Percentiles rank a stretch among this genome's conserved stretches.
Evolutionary conservation across 257 asterid species (phyloP).

Genomic region (Solanum piurae): DNA sequence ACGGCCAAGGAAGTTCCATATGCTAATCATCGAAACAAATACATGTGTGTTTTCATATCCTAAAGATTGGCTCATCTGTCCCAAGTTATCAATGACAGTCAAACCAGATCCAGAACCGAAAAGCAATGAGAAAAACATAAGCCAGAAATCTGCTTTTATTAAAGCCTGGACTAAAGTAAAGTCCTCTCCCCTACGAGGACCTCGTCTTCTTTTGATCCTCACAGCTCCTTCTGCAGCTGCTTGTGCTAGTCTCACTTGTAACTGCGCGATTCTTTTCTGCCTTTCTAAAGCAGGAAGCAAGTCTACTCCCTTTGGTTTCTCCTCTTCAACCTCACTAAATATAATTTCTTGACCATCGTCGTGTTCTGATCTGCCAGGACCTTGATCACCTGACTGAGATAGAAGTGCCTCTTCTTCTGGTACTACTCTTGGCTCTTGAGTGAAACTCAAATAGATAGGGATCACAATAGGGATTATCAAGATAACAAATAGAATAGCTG

Average conservation of each 20-base stretch:
- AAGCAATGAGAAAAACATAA: constrained; percentile 47
- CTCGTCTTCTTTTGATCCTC: constrained; percentile 36
- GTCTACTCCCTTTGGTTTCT: constrained; percentile 41
- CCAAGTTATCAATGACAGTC: constrained; percentile 55
- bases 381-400: constrained; percentile 21
- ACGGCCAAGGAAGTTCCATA: constrained; percentile 59
- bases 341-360: constrained; percentile 25
- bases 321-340: constrained; percentile 50
- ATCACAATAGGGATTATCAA: constrained; percentile 31
- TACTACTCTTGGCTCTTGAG: constrained; percentile 11
- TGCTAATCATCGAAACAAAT: constrained; percentile 56
- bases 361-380: constrained; percentile 14
- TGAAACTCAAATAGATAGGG: constrained; percentile 22
- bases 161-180: constrained; percentile 46
- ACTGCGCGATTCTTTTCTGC: constrained; percentile 44
- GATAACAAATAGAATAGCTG: constrained; percentile 23
- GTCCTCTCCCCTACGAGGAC: constrained; percentile 55
- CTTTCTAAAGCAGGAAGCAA: constrained; percentile 38
- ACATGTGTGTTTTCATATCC: constrained; percentile 42
- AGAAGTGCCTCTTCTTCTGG: constrained; percentile 32
- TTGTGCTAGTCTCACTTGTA: constrained; percentile 39
- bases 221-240: constrained; percentile 75
- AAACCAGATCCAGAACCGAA: constrained; percentile 59
- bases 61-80: constrained; percentile 53
- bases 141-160: constrained; percentile 55